Conservation (phyloP, 768 basidiomycete species). For the Agrocybe praecox region DNA sequence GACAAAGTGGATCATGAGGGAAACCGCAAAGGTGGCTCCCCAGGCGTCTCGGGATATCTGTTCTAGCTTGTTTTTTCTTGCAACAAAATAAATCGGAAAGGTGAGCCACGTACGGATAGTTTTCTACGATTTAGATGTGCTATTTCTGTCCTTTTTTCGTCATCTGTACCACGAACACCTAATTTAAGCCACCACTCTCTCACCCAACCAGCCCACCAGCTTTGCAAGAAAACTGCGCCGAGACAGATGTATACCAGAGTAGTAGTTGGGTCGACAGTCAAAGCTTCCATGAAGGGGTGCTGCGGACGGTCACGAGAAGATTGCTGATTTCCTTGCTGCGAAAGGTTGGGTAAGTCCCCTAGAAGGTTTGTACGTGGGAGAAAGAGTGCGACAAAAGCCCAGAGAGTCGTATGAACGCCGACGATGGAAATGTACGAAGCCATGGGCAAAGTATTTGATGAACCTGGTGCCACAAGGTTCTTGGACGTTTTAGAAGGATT, state of each 20-base stretch:
- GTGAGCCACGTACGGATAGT: slow-evolving; percentile 36
- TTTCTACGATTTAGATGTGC: slow-evolving; percentile 37
- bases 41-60: slow-evolving; percentile 57
- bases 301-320: slow-evolving; percentile 67
- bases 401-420: slow-evolving; percentile 66
- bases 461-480: not conserved
- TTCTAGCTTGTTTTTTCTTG: not conserved
- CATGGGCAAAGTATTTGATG: slow-evolving; percentile 38
- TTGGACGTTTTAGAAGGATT: slow-evolving; percentile 1
- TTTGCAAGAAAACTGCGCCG: slow-evolving; percentile 57
- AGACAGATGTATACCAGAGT: slow-evolving; percentile 60
- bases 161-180: slow-evolving; percentile 38
- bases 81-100: not conserved
- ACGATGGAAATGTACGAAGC: slow-evolving; percentile 67
- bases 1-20: slow-evolving; percentile 48
- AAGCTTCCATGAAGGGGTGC: slow-evolving; percentile 63
- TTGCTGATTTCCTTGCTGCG: slow-evolving; percentile 29
- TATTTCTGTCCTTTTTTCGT: slow-evolving; percentile 45
- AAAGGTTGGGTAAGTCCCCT: slow-evolving; percentile 34
- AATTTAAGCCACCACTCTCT: slow-evolving; percentile 57
- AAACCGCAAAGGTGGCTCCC: slow-evolving; percentile 50
- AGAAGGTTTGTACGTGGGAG: slow-evolving; percentile 65
- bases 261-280: slow-evolving; percentile 61
- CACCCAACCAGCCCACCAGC: slow-evolving; percentile 76
- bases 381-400: slow-evolving; percentile 66